Evolutionary conservation across 78 protist genomes (phyloP).

Genomic region (Pigoraptor vietnamica): DNA sequence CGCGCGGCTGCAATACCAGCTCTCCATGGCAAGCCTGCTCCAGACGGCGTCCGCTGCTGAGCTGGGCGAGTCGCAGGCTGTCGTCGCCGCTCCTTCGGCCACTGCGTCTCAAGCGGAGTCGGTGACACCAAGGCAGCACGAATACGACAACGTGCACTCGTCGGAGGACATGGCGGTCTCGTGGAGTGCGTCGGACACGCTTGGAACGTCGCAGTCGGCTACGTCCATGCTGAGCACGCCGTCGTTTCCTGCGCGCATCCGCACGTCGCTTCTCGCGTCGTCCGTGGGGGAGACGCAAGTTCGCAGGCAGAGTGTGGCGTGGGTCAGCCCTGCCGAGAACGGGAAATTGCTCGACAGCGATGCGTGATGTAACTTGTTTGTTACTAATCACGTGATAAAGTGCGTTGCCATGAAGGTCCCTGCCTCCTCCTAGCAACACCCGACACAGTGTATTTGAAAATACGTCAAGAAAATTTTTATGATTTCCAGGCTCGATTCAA

Average conservation of each 20-base stretch:
- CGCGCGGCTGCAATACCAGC: background rate
- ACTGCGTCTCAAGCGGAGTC: background rate
- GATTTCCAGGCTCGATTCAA: too few species aligned
- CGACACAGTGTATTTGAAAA: too few species aligned
- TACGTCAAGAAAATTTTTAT: too few species aligned
- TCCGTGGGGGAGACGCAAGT: background rate
- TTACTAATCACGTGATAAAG: background rate
- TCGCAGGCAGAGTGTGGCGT: background rate
- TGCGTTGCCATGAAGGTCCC: background rate
- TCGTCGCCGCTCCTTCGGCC: background rate
- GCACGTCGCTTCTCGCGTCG: background rate
- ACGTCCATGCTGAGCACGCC: background rate
- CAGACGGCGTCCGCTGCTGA: background rate
- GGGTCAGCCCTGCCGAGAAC: background rate
- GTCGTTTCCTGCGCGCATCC: background rate
- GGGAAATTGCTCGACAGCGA: background rate
- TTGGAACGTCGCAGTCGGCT: background rate
- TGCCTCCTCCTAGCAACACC: too few species aligned
- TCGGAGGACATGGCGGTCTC: background rate
- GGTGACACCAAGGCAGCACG: background rate
- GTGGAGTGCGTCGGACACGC: background rate
- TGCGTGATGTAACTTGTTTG: background rate
- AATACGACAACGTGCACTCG: background rate
- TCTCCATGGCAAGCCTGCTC: background rate
- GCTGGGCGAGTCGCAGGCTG: background rate